Base-by-base conservation (phyloP, 2,329 filamentous ascomycete species). In the Colletotrichum viniferum region DNA sequence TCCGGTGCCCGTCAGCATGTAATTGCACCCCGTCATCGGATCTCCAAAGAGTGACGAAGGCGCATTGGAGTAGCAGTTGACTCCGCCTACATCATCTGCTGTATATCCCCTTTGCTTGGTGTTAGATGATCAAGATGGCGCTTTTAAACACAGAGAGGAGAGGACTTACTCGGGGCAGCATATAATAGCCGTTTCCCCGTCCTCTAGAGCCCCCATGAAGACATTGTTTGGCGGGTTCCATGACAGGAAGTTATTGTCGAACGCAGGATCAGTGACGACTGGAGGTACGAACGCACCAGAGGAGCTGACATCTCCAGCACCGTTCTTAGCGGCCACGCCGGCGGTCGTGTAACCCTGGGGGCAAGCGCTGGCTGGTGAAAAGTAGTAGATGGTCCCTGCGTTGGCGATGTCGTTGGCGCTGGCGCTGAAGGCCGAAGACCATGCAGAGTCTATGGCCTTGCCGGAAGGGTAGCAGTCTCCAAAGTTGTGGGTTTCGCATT, bases 341-440 rank as follows among this genome's bases (percentile, higher is more conserved):
- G 72, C 79, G 3, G 79, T 82, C 18, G 78, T 79, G 78, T 80
- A 80, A 2, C 77, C 78, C 1, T 77, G 73, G 2, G 79, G 80
- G n/a, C 79, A 83, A 13, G 65, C 55, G 4, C 79, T 30, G 3
- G 78, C 81, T 0, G 80, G 79, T 1, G 81, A 83, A 65, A 78
- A 74, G 55, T 81, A 80, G 2, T 63, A 28, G 9, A 80, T 24
- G 10, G 76, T 68, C 1, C 76, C 5, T 9, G 48, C 7, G 1
- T 61, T 21, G 56, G 21, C 21, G 56, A n/a, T 7, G 26, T 28
- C 13, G 26, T 9, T n/a, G 36, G 28, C n/a, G 26, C 13, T n/a
- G 36, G 28, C n/a, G 5, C 8, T 36, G n/a, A 16, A 6, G 24
- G 28, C 26, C 4, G 38, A 62, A 18, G 14, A 21, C 4, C 10